These are phyloP conservation scores for Eucalyptus polybractea DNA, from an alignment of 345 rosid genomes.

Conservation along the genomic window DNA sequence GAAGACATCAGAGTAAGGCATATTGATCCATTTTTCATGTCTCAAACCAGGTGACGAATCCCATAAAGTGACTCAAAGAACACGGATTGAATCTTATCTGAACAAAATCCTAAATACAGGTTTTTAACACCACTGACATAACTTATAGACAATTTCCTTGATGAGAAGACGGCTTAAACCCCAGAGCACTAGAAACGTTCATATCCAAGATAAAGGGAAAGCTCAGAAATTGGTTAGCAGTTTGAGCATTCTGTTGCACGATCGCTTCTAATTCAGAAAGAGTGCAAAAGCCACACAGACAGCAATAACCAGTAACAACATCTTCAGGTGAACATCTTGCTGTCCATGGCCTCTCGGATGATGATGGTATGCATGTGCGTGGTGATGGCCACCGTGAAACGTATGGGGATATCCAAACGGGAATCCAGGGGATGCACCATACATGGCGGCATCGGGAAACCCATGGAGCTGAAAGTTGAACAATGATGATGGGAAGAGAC, in stretches of 20 bases:
- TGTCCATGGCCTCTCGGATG: slow-evolving; percentile 62
- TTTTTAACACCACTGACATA: neutral
- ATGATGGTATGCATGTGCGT: slow-evolving; percentile 38
- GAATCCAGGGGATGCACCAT: slow-evolving; percentile 60
- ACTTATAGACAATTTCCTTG: slow-evolving; percentile 11
- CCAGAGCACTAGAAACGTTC: slow-evolving; percentile 1
- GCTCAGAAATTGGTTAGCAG: neutral
- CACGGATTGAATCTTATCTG: neutral
- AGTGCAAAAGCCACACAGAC: slow-evolving; percentile 48
- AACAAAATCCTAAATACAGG: neutral
- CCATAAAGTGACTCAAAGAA: neutral
- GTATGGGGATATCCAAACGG: slow-evolving; percentile 62
- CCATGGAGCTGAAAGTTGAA: slow-evolving; percentile 84
- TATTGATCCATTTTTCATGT: neutral
- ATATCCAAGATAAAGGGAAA: slow-evolving; percentile 3
- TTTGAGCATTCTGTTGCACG: neutral
- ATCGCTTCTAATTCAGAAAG: slow-evolving; percentile 29
- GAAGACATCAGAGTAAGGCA: neutral
- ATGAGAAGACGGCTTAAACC: neutral
- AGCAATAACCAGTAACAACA: slow-evolving; percentile 38
- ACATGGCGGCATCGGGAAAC: slow-evolving; percentile 69
- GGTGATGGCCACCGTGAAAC: slow-evolving; percentile 55
- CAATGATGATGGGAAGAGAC: slow-evolving; percentile 73
- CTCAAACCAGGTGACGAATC: neutral
- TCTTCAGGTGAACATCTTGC: slow-evolving; percentile 65